Percentiles rank a stretch among this genome's conserved stretches.
These are phyloP conservation scores for Quercus engelmannii DNA, from an alignment of 306 rosid genomes.

Conservation along the genomic window DNA sequence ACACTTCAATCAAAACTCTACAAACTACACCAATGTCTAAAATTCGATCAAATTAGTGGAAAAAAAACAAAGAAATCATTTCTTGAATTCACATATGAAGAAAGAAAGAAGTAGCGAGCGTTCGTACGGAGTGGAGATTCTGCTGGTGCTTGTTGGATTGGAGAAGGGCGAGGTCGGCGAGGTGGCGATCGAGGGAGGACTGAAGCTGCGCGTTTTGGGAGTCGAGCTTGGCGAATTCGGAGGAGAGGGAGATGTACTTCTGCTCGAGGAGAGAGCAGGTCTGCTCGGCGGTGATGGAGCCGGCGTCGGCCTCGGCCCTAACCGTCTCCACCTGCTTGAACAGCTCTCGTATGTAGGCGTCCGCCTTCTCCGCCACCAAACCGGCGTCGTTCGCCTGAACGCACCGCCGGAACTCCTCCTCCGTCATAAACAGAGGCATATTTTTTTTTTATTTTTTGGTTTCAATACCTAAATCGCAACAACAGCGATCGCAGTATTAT, in stretches of 20 bases:
- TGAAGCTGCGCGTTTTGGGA: constrained; percentile 56
- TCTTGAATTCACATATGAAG: background rate
- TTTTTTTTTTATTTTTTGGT: too few relatives aligned
- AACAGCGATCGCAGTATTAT: too few relatives aligned
- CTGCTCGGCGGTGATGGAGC: constrained; percentile 89
- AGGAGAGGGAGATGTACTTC: constrained; percentile 70
- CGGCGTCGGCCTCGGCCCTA: constrained; percentile 74
- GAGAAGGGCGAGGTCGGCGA: constrained; percentile 50
- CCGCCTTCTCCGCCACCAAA: constrained; percentile 73
- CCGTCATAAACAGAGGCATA: constrained; percentile 70
- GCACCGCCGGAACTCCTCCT: constrained; percentile 74
- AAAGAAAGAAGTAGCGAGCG: too few relatives aligned
- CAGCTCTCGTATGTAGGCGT: constrained; percentile 68
- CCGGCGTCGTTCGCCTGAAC: constrained; percentile 49
- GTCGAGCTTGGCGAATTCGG: constrained; percentile 80
- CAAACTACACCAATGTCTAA: too few relatives aligned
- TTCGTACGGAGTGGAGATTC: constrained; percentile 51
- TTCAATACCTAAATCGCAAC: too few relatives aligned
- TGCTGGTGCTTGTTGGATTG: constrained; percentile 64
- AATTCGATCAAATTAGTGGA: too few relatives aligned
- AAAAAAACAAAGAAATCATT: too few relatives aligned
- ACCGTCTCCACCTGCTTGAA: constrained; percentile 73
- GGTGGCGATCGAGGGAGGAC: constrained; percentile 52
- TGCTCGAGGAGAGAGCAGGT: constrained; percentile 91
- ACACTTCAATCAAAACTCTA: too few relatives aligned